Evolutionary conservation across 495 filamentous ascomycete genomes (phyloP), one percentile per base, ranked within the genome.

Genomic region (Acidiella bohemica): DNA sequence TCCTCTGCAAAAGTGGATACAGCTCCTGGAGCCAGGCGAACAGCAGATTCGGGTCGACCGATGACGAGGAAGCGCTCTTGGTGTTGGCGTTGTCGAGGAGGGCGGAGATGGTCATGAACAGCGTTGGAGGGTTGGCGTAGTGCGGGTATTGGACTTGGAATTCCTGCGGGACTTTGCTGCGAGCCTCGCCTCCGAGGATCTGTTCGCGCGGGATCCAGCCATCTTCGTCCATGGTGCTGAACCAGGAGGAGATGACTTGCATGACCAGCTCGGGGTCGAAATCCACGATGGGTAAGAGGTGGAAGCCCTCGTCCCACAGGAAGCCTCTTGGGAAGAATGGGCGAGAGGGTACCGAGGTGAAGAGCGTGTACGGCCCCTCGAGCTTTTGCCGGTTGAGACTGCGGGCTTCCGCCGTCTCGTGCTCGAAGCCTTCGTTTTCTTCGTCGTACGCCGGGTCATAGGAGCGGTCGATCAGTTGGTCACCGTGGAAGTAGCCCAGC

Each of bases 121-220:
- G 71, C 1, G 90, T 96, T n/a, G 90, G 90, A 0, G 90, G 92
- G 59, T 97, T 97, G 34, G 90, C 90, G 53, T 96, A 95, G 58
- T 96, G 90, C 20, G 90, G 90, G 57, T 95, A 96, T 51, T 97
- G 90, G 22, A 82, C 71, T 45, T 94, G 92, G 57, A 97, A 97
- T 59, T 97, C 87, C n/a, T 61, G 54, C 1, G 90, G 90, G 10
- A 97, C 90, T 60, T 96, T 97, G 65, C 81, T 93, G 32, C 90
- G 77, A 26, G 90, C 90, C 61, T 97, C 90, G n/a, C 70, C 59
- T 33, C 90, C 90, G 7, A 97, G 72, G 38, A 97, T 97, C 60
- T 96, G 92, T 60, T 97, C 90, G 28, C 90, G 81, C 4, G 75
- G 84, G 62, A 97, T 96, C 90, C 90, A 97, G 32, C 90, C 90